Conservation (phyloP, 257 asterid genomes). For the Mentha longifolia region DNA sequence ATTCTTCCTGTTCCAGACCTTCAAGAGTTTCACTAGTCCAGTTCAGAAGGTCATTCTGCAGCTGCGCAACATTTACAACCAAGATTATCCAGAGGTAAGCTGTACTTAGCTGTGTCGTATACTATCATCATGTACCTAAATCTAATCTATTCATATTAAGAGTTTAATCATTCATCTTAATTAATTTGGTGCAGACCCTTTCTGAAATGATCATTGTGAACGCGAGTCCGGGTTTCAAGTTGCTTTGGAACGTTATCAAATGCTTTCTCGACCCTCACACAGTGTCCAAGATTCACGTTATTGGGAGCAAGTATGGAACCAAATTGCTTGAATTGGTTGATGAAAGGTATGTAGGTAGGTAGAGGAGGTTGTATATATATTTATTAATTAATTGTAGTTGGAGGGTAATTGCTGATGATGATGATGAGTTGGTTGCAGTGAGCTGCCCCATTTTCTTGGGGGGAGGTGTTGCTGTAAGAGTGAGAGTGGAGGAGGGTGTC, state of each 20-base stretch:
- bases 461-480: constrained; percentile 57
- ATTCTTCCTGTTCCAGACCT: no score
- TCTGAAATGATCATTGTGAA: constrained; percentile 57
- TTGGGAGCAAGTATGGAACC: constrained; percentile 52
- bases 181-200: neutral
- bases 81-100: constrained; percentile 55
- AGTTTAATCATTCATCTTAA: no score
- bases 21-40: constrained; percentile 52
- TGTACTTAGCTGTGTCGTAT: no score
- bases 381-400: no score
- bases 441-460: constrained; percentile 65
- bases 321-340: constrained; percentile 60
- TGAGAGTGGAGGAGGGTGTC: constrained; percentile 66
- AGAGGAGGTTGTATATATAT: no score
- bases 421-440: constrained; percentile 38
- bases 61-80: constrained; percentile 55
- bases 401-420: no score
- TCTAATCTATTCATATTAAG: no score
- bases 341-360: constrained; percentile 41
- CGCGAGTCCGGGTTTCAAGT: constrained; percentile 61
- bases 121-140: no score
- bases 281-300: constrained; percentile 63
- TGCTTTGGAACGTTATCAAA: constrained; percentile 62
- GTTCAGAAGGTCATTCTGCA: constrained; percentile 54
- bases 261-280: constrained; percentile 60